These are phyloP conservation scores for Plasmodium berghei DNA, from an alignment of 169 alveolate genomes.

Conservation along the genomic window DNA sequence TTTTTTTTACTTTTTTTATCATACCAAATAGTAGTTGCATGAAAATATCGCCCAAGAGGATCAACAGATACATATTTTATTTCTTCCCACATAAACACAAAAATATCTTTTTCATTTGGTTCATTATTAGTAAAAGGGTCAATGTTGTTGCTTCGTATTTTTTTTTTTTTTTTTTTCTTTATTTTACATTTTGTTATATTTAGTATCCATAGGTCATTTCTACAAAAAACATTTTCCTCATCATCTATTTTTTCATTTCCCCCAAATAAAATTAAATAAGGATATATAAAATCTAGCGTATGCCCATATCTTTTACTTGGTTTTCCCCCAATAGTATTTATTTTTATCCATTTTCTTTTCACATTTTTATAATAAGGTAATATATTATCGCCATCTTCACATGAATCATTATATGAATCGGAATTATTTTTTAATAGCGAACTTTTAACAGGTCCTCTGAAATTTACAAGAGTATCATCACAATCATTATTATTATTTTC, in stretches of 20 bases:
- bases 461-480: conserved; percentile 15
- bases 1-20: conserved; percentile 47
- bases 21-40: conserved; percentile 70
- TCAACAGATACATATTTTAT: conserved; percentile 21
- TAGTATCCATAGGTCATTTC: conserved; percentile 71
- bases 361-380: conserved; percentile 6
- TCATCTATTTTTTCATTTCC: conserved; percentile 62
- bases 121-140: too few relatives aligned
- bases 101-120: neutral
- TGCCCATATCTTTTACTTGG: conserved; percentile 74
- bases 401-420: conserved; percentile 7
- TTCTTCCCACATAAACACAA: conserved; percentile 58
- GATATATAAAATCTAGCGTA: conserved; percentile 67
- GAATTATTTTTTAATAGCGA: neutral
- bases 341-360: conserved; percentile 58
- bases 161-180: conserved; percentile 18
- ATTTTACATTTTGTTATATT: conserved; percentile 50
- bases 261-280: conserved; percentile 63
- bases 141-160: neutral
- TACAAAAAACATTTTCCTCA: conserved; percentile 33
- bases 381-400: conserved; percentile 10
- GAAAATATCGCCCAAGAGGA: conserved; percentile 71
- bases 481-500: neutral
- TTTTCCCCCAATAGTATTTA: conserved; percentile 25
- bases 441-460: conserved; percentile 24